A percentile compares a stretch with the other conserved stretches of the same genome.
These are phyloP conservation scores for Micractinium sp. DNA, from an alignment of 139 green algal genomes.

Conservation along the genomic window DNA sequence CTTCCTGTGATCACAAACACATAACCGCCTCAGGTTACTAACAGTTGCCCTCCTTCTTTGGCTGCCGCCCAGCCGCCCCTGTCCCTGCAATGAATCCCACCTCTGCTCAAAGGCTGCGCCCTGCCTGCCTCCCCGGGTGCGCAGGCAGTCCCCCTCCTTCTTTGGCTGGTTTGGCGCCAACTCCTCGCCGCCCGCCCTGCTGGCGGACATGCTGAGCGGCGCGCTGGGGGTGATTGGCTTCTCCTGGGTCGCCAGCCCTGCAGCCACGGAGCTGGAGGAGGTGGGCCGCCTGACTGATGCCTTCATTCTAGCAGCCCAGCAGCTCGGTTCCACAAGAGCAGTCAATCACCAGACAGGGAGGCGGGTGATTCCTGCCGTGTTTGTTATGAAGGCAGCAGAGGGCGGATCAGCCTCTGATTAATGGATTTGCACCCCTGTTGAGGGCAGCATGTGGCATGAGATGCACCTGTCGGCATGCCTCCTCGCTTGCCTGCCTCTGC, in stretches of 20 bases:
- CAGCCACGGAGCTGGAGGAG: conserved; percentile 87
- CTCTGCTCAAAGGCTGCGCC: no score
- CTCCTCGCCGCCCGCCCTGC: conserved; percentile 66
- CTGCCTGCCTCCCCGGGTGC: conserved; percentile 23
- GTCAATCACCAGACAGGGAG: not conserved
- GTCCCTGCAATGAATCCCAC: no score
- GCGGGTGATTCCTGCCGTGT: not conserved
- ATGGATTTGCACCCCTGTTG: no score
- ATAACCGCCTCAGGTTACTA: no score
- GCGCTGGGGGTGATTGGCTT: conserved; percentile 68
- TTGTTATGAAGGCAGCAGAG: not conserved
- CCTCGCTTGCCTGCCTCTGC: not conserved
- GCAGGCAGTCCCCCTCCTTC: conserved; percentile 89
- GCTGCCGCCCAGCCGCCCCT: no score
- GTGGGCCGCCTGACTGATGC: no score
- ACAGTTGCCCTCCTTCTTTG: no score
- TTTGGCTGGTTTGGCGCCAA: conserved; percentile 70
- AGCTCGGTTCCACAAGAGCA: not conserved
- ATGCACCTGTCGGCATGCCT: not conserved
- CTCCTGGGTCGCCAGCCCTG: conserved; percentile 71
- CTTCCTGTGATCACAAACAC: conserved; percentile 75
- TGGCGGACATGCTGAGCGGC: conserved; percentile 80
- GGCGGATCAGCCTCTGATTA: not conserved
- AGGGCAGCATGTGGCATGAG: not conserved
- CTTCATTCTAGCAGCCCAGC: not conserved